Conservation (phyloP, 768 basidiomycete genomes). For the Trametes elegans region DNA sequence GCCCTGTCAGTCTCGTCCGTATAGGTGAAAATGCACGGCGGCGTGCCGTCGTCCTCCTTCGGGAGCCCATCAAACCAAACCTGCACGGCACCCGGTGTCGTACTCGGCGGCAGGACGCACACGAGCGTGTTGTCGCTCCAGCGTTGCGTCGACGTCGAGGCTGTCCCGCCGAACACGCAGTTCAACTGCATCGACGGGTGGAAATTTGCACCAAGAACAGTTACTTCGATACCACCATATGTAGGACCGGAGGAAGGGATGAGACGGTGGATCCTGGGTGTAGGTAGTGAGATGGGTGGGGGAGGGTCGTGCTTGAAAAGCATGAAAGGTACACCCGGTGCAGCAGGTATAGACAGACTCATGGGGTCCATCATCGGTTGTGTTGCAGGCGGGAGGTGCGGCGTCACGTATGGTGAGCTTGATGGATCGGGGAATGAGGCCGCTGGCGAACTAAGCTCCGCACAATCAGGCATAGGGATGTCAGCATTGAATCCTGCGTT, state of each 20-base stretch:
- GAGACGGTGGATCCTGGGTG: slow-evolving; percentile 79
- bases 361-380: slow-evolving; percentile 8
- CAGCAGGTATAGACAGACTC: slow-evolving; percentile 2
- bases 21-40: slow-evolving; percentile 80
- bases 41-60: slow-evolving; percentile 53
- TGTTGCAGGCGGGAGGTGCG: background rate
- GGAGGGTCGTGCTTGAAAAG: slow-evolving; percentile 56
- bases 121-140: slow-evolving; percentile 95
- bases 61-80: slow-evolving; percentile 85
- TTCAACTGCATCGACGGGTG: slow-evolving; percentile 66
- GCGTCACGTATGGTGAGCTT: slow-evolving; percentile 1
- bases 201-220: slow-evolving; percentile 90
- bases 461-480: slow-evolving; percentile 25
- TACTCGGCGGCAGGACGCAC: slow-evolving; percentile 83
- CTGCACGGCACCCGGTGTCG: slow-evolving; percentile 78
- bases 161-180: slow-evolving; percentile 82
- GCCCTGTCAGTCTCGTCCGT: slow-evolving; percentile 87
- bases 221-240: slow-evolving; percentile 92
- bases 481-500: slow-evolving; percentile 19
- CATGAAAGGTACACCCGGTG: slow-evolving; percentile 29
- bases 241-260: slow-evolving; percentile 86
- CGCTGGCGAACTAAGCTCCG: slow-evolving; percentile 7
- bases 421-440: slow-evolving; percentile 10
- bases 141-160: slow-evolving; percentile 80
- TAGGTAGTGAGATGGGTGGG: slow-evolving; percentile 46